Base-by-base conservation (phyloP, 352 stramenopile genomes). In the Bremia lactucae region DNA sequence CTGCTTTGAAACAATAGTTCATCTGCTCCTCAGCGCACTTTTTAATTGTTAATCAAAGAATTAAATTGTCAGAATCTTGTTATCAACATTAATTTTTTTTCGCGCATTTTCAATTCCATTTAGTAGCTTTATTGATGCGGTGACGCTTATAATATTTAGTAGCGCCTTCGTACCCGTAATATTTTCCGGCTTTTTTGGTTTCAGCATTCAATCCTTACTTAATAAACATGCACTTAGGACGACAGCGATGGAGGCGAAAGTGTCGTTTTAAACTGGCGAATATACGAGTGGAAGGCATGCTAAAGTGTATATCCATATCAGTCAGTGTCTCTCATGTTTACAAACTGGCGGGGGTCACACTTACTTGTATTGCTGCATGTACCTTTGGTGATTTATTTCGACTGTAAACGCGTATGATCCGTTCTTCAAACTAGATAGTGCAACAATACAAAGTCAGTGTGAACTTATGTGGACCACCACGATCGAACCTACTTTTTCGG, bases 321-420 rank as follows among this genome's bases (percentile, higher is more conserved):
- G 18, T 23, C 18, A 11, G 20, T n/a, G n/a, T 8, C n/a, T 20
- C 14, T 34, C 14, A 1, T 15, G 8, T 15, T 21, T 36, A 8
- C 8, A 36, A 18, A 8, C 19, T 5, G 6, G 14, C 15, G 3
- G 22, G 11, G 22, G 31, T 18, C 25, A 14, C 22, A 11, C 31
- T 36, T 70, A 83, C 75, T 6, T 72, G 52, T 24, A 89, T 87
- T 35, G 71, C 73, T 46, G 59, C 24, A 38, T 87, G 72, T 2
- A 84, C 56, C 21, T 52, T 38, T 1, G 49, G 46, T 11, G 69
- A 75, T 28, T 59, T 51, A 31, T 68, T 83, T 38, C 76, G 66
- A 39, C 76, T 85, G 55, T 83, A 91, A 11, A 91, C 65, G 18
- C 78, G 74, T 22, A 91, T 65, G 28, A 91, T 64, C 9, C 78